These are phyloP conservation scores for Piloderma croceum DNA, from an alignment of 768 basidiomycete genomes.

Conservation along the genomic window DNA sequence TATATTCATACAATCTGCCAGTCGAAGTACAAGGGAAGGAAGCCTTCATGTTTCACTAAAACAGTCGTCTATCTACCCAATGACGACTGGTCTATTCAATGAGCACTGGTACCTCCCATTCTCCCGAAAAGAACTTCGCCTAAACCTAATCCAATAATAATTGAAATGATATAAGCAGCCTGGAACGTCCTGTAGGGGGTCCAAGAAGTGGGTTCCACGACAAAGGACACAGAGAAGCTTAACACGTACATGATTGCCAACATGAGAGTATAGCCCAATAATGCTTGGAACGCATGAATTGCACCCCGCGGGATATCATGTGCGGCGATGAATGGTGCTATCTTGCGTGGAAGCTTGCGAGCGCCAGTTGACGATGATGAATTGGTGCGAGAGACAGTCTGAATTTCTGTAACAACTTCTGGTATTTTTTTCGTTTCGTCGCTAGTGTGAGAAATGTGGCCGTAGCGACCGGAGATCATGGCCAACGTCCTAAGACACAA, in stretches of 20 bases:
- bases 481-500: constrained; percentile 9
- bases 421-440: background rate
- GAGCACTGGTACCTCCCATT: constrained; percentile 25
- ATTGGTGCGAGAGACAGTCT: too few relatives aligned
- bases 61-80: background rate
- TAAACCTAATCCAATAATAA: constrained; percentile 63
- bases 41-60: background rate
- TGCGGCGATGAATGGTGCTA: constrained; percentile 58
- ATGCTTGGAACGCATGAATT: constrained; percentile 56
- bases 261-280: constrained; percentile 71
- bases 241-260: constrained; percentile 67
- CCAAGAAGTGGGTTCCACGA: constrained; percentile 10
- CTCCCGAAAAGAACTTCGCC: constrained; percentile 74
- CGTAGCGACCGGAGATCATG: background rate
- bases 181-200: constrained; percentile 68
- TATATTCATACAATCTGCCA: background rate
- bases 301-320: constrained; percentile 71
- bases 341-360: constrained; percentile 27
- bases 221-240: background rate
- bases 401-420: too few relatives aligned
- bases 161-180: constrained; percentile 66
- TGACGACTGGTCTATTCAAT: constrained; percentile 9
- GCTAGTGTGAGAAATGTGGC: background rate
- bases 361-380: constrained; percentile 3
- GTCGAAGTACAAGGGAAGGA: background rate